Conservation (phyloP, 129 eudicot genomes). For the Pittosporum tobira region DNA sequence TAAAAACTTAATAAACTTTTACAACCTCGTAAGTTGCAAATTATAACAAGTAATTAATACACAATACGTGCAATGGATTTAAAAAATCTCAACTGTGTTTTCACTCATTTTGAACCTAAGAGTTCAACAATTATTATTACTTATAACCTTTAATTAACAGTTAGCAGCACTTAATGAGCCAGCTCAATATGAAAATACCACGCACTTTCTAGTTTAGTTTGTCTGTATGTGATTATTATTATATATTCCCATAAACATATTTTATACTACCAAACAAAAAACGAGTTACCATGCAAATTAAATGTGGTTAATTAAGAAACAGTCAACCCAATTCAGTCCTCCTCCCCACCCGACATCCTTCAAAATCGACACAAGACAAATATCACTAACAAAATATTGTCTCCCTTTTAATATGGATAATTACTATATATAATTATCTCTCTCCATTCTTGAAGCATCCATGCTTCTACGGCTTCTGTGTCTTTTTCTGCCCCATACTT, state of each 20-base stretch:
- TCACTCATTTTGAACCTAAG: no score
- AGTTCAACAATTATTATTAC: no score
- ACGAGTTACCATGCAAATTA: no score
- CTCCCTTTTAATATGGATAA: not conserved
- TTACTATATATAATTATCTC: not conserved
- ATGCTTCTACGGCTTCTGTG: slow-evolving; percentile 27
- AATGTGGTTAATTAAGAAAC: not conserved
- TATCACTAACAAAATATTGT: not conserved
- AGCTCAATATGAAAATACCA: not conserved
- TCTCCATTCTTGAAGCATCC: slow-evolving; percentile 21
- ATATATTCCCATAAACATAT: not conserved
- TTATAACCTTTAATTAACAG: no score
- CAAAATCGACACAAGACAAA: not conserved
- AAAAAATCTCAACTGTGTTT: no score
- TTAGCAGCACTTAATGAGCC: no score
- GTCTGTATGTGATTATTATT: not conserved
- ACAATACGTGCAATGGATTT: no score
- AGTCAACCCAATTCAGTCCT: slow-evolving; percentile 3
- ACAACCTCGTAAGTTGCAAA: no score
- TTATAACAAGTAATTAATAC: no score
- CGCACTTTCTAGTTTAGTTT: slow-evolving; percentile 1
- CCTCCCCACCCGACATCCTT: slow-evolving; percentile 20
- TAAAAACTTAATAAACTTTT: no score
- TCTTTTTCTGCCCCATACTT: slow-evolving; percentile 28
- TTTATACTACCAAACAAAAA: not conserved